Conservation (phyloP, 1,139 yeast genomes). For the Suhomyces wounanorum region DNA sequence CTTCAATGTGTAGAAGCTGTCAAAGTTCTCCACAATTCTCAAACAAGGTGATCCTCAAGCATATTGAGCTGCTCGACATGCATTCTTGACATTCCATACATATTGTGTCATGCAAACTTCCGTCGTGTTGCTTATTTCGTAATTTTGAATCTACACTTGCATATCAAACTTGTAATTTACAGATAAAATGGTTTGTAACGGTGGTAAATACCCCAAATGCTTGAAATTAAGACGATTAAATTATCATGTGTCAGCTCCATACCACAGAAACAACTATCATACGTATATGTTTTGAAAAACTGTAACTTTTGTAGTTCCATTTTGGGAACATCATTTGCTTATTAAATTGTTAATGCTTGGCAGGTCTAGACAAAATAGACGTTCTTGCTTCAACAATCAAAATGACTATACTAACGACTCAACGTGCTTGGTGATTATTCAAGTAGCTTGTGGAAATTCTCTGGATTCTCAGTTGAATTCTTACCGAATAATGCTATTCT, state of each 20-base stretch:
- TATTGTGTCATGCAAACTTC: neutral
- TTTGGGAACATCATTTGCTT: neutral
- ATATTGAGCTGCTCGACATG: neutral
- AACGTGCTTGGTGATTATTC: too few species aligned
- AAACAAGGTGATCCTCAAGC: neutral
- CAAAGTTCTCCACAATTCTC: neutral
- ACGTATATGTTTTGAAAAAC: neutral
- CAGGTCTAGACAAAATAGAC: too few species aligned
- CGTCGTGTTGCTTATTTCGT: neutral
- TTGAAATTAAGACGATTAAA: neutral
- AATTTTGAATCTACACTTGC: neutral
- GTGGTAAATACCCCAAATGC: neutral
- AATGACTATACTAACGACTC: too few species aligned
- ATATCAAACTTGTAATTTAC: neutral
- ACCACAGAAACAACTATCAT: neutral
- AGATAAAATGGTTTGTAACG: neutral
- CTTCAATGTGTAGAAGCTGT: neutral
- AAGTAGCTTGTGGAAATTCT: too few species aligned
- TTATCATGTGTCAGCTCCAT: neutral
- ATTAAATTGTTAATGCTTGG: neutral
- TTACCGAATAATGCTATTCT: too few species aligned
- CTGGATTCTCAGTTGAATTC: too few species aligned
- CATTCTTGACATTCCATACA: neutral
- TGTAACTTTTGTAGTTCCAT: neutral
- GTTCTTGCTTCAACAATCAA: too few species aligned